Percentiles rank a stretch among this genome's conserved stretches.
Conservation (phyloP, 345 rosid species). For the Sonneratia caseolaris region DNA sequence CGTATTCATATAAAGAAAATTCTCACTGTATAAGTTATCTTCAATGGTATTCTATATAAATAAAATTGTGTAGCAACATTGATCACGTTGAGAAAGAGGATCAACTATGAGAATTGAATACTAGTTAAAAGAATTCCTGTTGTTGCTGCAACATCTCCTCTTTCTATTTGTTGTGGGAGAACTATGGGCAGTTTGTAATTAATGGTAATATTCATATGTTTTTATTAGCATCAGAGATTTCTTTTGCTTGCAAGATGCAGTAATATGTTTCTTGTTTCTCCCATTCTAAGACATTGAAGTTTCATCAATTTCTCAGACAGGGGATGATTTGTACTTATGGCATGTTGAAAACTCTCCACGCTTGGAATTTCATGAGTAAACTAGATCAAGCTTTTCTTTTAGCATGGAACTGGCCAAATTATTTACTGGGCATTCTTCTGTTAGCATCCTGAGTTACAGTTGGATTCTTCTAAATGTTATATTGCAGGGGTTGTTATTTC, state of each 20-base stretch:
- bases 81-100: background rate
- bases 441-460: background rate
- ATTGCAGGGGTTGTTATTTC: constrained; percentile 77
- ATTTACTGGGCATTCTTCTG: background rate
- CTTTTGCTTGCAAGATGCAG: background rate
- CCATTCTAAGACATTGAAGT: background rate
- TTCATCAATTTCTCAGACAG: background rate
- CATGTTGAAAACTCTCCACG: background rate
- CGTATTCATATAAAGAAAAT: background rate
- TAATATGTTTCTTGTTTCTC: background rate
- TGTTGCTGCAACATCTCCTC: background rate
- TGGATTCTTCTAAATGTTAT: constrained; percentile 19
- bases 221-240: background rate
- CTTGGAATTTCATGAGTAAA: background rate
- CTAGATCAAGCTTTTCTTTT: background rate
- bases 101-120: background rate
- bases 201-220: background rate
- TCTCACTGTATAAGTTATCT: background rate
- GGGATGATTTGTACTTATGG: background rate
- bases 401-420: background rate
- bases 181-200: background rate
- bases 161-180: background rate
- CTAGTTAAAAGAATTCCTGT: background rate
- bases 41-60: background rate
- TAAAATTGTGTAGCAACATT: background rate